phyloP scores from a whole-genome alignment of 139 green algal species.

The Chloropicon primus region DNA sequence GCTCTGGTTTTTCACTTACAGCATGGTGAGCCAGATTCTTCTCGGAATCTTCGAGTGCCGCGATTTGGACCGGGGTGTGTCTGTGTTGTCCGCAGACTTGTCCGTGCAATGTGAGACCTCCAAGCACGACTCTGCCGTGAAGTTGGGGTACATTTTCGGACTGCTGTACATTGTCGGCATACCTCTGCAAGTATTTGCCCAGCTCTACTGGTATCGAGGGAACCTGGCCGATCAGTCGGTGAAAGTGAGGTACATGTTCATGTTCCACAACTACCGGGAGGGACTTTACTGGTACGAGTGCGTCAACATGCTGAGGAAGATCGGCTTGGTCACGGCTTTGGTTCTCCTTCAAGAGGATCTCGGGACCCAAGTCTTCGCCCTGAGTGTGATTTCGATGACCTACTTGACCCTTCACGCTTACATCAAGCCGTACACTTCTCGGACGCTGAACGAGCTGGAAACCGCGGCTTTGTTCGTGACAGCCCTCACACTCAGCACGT shows the following conservation, averaged over 20 bases:
- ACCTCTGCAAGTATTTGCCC: background rate
- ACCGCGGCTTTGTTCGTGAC: background rate
- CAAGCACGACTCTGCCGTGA: background rate
- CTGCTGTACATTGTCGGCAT: background rate
- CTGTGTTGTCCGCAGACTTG: background rate
- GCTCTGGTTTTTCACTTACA: background rate
- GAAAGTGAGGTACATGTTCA: background rate
- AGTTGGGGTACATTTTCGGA: background rate
- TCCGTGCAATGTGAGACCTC: background rate
- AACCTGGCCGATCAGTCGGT: background rate
- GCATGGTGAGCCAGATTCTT: background rate
- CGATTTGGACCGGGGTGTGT: background rate
- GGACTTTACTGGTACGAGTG: background rate
- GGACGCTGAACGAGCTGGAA: background rate
- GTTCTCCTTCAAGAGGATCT: background rate
- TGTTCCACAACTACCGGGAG: background rate
- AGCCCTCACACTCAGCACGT: background rate
- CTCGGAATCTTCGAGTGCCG: background rate
- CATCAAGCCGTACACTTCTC: background rate
- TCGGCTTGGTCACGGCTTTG: background rate
- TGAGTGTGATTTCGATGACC: background rate
- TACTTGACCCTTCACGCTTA: background rate
- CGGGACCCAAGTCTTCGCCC: background rate
- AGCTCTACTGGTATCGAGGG: background rate
- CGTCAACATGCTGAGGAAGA: background rate